Evolutionary conservation across 2,329 filamentous ascomycete species (phyloP), one percentile per base, ranked within the genome.

Genomic region (Cladophialophora chaetospira): DNA sequence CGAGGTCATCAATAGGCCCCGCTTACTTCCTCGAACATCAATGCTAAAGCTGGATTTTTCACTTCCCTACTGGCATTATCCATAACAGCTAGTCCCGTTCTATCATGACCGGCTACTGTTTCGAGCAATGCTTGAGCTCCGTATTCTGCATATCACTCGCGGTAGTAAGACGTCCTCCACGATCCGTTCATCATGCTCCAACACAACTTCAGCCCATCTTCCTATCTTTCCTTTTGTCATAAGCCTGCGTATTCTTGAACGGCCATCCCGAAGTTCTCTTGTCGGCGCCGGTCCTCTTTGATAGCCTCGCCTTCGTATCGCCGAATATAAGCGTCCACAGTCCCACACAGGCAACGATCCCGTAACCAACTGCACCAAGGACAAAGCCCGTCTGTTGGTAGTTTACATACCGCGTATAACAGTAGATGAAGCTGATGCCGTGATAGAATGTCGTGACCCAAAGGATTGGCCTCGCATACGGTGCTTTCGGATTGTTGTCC

Each of bases 371-470:
- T 62, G 83, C 79, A 0, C 84, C 88, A 4, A 89, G 69, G 1
- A 80, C 72, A 67, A 86, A 88, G 0, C 79, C 82, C 9, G 80
- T 76, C 66, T 84, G 79, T 4, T 77, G 76, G 1, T 76, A 70
- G 51, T 75, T 72, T 8, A 79, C 78, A 73, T 85, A 89, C 69
- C 85, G 81, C 46, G 79, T 79, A 73, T 92, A 94, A 67, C 82
- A 79, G 70, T 89, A 87, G 62, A 86, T 84, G 15, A 85, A 85
- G 3, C 78, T 77, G 0, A 77, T 66, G 15, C 78, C 74, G 70
- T 93, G 88, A 75, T 89, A 88, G 2, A 84, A 60, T 0, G 83
- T 82, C 1, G 88, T 88, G 11, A 91, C 73, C 35, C 86, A 77
- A 17, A 91, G 70, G 1, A 83, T 84, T 2, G 88, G 87, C 33